Percentiles rank a stretch among this genome's conserved stretches.
These are phyloP conservation scores for Pseudoneurospora amorphoporcata DNA, from an alignment of 495 filamentous ascomycete species.

Conservation along the genomic window DNA sequence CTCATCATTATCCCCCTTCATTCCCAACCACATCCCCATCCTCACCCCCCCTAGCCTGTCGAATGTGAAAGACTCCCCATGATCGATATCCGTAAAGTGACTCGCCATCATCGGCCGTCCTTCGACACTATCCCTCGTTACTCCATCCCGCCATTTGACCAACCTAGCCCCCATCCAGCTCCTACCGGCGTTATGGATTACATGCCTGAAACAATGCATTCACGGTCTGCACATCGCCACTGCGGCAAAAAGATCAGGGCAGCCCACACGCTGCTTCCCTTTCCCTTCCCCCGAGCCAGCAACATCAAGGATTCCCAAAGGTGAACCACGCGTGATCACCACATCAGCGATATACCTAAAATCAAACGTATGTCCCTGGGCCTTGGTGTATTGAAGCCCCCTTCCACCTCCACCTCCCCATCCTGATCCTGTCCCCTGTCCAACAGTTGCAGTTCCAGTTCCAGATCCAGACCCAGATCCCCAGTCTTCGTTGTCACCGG, in stretches of 20 bases:
- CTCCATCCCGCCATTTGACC: background rate
- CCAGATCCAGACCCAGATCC: no score
- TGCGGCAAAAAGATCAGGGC: background rate
- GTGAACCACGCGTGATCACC: background rate
- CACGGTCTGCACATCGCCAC: background rate
- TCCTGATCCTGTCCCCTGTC: no score
- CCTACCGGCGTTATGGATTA: no score
- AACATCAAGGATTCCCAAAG: background rate
- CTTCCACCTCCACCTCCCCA: no score
- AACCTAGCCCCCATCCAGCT: background rate
- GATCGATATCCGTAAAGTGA: background rate
- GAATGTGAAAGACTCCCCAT: background rate
- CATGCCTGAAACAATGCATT: background rate
- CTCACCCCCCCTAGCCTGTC: background rate
- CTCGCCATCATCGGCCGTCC: background rate
- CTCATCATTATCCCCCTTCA: background rate
- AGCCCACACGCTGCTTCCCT: background rate
- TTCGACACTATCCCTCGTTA: background rate
- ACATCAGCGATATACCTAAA: background rate
- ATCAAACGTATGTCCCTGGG: background rate
- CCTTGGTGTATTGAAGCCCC: slow-evolving; percentile 6
- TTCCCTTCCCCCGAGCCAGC: no score
- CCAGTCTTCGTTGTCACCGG: slow-evolving; percentile 19
- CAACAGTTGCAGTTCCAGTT: no score
- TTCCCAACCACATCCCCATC: background rate